Base-by-base conservation (phyloP, 116 monocot species). In the Iris pallida region DNA sequence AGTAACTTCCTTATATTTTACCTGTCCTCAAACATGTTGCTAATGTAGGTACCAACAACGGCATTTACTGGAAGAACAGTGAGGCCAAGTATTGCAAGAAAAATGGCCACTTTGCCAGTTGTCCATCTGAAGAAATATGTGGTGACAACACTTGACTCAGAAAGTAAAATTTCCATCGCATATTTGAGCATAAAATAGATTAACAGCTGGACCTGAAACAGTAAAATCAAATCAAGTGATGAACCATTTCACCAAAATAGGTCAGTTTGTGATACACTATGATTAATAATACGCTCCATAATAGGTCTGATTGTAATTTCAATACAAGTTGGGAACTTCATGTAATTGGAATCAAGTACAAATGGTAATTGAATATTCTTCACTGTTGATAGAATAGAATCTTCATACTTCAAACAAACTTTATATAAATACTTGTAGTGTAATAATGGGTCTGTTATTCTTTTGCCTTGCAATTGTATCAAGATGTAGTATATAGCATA, bases 171-270 rank as follows among this genome's bases (percentile, higher is more conserved):
- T 76, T 93, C 93, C 86, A 89, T 89, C 11, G 93, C 93, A 80
- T 83, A 93, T 76, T 93, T 93, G 8, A 93, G 89, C 93, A 93
- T 93, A 82, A 93, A 89, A 71, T 93, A 93, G 53, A 93, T 86
- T 75, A 93, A 71, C 66, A 93, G 65, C 55, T 89, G 89, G 53
- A 89, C 93, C 93, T 93, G 63, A 47, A 77, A 30, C 7, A 68
- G 8, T 14, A 42, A 66, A 55, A 70, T 1, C 11, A 51, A 51
- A 51, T 9, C 7, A 51, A 51, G 4, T 51, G 49, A 9, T 0
- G 49, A 51, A 13, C 11, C 7, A 9, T 7, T 9, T 51, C 7
- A 51, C 11, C 7, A 51, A 13, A 51, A 13, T 13, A 51, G 13
- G 13, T 9, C 11, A 51, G 13, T 9, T 9, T 7, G 49, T 51